Conservation (phyloP, 805 yeast species). For the Starmerella lactis-condensi region DNA sequence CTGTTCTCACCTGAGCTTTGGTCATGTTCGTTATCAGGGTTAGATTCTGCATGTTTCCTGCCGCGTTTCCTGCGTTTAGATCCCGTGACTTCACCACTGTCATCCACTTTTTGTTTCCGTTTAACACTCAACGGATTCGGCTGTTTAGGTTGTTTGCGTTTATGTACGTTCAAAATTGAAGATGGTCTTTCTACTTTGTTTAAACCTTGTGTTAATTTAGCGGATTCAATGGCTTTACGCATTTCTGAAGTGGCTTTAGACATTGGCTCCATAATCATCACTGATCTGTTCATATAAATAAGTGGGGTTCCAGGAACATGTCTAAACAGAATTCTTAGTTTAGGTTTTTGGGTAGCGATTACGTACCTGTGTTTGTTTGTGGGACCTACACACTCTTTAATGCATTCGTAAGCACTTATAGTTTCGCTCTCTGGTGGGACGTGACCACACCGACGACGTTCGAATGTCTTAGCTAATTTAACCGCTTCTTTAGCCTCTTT, state of each 20-base stretch:
- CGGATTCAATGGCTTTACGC: conserved; percentile 36
- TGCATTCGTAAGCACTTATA: conserved; percentile 53
- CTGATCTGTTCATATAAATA: conserved; percentile 71
- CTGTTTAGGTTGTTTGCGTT: conserved; percentile 34
- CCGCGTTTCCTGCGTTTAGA: conserved; percentile 14
- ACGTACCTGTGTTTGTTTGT: conserved; percentile 78
- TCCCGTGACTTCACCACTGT: conserved; percentile 11
- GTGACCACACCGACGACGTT: conserved; percentile 87
- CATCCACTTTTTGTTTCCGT: conserved; percentile 34
- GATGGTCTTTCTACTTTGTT: conserved; percentile 32
- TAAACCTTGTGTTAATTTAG: conserved; percentile 60
- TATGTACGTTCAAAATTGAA: conserved; percentile 12
- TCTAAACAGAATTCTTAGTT: conserved; percentile 50
- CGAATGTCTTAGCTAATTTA: conserved; percentile 60
- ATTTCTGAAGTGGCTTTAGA: conserved; percentile 46
- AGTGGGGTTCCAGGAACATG: conserved; percentile 78
- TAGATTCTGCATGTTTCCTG: conserved; percentile 4
- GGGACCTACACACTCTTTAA: conserved; percentile 22
- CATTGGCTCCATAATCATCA: conserved; percentile 89
- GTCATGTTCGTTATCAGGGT: neutral
- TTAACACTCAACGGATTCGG: conserved; percentile 86
- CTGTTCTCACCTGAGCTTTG: too few species aligned
- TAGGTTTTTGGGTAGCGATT: conserved; percentile 66
- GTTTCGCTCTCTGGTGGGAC: conserved; percentile 16
- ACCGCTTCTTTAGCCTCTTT: conserved; percentile 43